These are phyloP conservation scores for Candida chauliodis DNA, from an alignment of 805 yeast genomes.

Conservation along the genomic window DNA sequence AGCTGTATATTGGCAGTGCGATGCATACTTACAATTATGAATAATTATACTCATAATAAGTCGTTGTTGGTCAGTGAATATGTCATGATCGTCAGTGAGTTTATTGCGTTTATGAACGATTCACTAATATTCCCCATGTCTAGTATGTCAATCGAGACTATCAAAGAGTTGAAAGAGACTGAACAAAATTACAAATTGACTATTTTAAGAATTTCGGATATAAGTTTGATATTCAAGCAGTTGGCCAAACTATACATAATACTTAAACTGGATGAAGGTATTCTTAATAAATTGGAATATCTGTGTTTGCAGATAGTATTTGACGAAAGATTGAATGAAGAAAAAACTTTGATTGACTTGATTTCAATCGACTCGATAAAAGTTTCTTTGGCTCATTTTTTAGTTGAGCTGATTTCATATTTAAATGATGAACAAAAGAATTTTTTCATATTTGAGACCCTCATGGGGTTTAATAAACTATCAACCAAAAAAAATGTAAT, in stretches of 20 bases:
- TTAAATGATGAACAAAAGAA: conserved; percentile 47
- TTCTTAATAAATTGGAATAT: conserved; percentile 59
- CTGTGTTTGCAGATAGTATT: conserved; percentile 42
- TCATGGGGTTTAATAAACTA: conserved; percentile 47
- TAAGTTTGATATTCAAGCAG: conserved; percentile 4
- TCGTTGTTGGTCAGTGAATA: conserved; percentile 45
- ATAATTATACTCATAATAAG: conserved; percentile 29
- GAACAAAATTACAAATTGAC: not conserved
- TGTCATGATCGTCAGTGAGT: conserved; percentile 37
- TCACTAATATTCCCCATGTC: not conserved
- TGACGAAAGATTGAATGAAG: conserved; percentile 23
- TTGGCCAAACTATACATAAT: conserved; percentile 4
- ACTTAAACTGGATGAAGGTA: conserved; percentile 39
- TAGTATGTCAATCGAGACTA: not conserved
- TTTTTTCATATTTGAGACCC: conserved; percentile 59
- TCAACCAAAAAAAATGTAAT: conserved; percentile 44
- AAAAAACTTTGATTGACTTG: conserved; percentile 16
- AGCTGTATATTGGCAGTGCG: conserved; percentile 15
- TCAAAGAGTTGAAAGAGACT: not conserved
- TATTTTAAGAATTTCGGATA: not conserved
- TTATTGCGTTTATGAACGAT: conserved; percentile 31
- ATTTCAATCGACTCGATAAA: conserved; percentile 25
- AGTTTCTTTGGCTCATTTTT: conserved; percentile 21
- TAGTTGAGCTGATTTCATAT: conserved; percentile 32
- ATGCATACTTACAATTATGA: conserved; percentile 39